Evolutionary conservation across 352 stramenopile species (phyloP).

Genomic region (Plasmopara viticola): DNA sequence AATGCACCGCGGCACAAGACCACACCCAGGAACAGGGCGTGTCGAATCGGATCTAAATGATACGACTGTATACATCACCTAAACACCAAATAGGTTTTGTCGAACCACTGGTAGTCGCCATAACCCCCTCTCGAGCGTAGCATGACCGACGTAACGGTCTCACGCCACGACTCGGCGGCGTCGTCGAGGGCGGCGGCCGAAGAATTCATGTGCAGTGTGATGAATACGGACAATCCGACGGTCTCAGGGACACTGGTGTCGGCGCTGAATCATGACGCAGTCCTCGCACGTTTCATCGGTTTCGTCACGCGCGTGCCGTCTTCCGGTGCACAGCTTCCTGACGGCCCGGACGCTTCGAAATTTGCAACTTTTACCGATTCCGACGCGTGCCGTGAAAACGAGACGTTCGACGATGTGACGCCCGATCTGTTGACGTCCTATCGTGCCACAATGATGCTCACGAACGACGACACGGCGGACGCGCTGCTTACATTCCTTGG

Average conservation of each 20-base stretch:
- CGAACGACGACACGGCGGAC: constrained; percentile 79
- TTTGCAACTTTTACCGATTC: constrained; percentile 15
- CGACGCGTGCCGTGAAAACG: constrained; percentile 17
- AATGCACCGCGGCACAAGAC: too few relatives aligned
- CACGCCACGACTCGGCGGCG: constrained; percentile 21
- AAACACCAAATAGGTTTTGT: constrained; percentile 7
- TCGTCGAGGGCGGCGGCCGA: constrained; percentile 17
- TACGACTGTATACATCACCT: constrained; percentile 4
- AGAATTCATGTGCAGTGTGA: constrained; percentile 37
- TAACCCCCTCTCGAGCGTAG: constrained; percentile 6
- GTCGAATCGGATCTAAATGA: constrained; percentile 2
- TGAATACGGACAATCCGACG: constrained; percentile 41
- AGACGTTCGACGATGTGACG: constrained; percentile 38
- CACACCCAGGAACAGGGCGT: background rate
- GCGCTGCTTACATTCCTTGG: constrained; percentile 73
- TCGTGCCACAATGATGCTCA: constrained; percentile 86
- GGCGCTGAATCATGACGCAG: constrained; percentile 52
- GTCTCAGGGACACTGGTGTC: constrained; percentile 56
- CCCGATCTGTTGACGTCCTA: constrained; percentile 68
- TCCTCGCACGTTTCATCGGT: constrained; percentile 45
- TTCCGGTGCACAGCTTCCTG: constrained; percentile 21
- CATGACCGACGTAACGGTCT: constrained; percentile 33
- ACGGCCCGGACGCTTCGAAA: constrained; percentile 36
- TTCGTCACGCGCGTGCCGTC: constrained; percentile 56
- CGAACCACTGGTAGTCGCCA: constrained; percentile 5